Percentiles rank a stretch among this genome's conserved stretches.
These are phyloP conservation scores for Sporobolomyces roseus DNA, from an alignment of 768 basidiomycete species.

Conservation along the genomic window DNA sequence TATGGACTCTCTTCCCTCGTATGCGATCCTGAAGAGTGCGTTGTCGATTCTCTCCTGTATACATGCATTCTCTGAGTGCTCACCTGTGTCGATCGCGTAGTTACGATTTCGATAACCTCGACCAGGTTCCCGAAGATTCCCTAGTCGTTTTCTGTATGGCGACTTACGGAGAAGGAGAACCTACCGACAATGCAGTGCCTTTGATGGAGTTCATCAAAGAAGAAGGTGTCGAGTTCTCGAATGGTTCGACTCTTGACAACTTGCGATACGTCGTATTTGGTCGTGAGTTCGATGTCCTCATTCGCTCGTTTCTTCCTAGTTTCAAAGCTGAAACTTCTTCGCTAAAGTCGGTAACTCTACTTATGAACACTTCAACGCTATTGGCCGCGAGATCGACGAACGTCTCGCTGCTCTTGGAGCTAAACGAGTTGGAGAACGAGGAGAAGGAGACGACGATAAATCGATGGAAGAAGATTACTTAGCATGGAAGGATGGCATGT, in stretches of 20 bases:
- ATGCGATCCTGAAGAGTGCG: constrained; percentile 85
- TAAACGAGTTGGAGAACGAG: constrained; percentile 75
- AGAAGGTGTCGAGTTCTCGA: constrained; percentile 78
- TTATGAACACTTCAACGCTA: constrained; percentile 94
- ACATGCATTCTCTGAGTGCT: neutral
- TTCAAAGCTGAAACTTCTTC: neutral
- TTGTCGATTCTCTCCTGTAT: neutral
- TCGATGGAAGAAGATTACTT: constrained; percentile 99
- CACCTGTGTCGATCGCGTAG: constrained; percentile 15
- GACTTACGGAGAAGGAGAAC: constrained; percentile 98
- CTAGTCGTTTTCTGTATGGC: constrained; percentile 94
- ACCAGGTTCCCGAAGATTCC: constrained; percentile 78
- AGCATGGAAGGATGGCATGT: constrained; percentile 98
- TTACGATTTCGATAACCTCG: constrained; percentile 95
- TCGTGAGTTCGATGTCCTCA: constrained; percentile 50
- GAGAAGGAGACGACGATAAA: constrained; percentile 98
- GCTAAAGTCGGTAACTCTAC: constrained; percentile 60
- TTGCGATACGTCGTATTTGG: constrained; percentile 94
- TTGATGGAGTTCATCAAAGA: constrained; percentile 90
- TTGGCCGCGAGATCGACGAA: constrained; percentile 72
- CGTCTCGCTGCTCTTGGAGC: constrained; percentile 75
- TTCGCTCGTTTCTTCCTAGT: neutral
- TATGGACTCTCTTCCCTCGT: constrained; percentile 93
- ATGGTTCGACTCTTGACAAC: constrained; percentile 68
- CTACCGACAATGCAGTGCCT: constrained; percentile 93